Conservation (phyloP, 2,329 filamentous ascomycete genomes). For the Myriosclerotinia scirpicola region DNA sequence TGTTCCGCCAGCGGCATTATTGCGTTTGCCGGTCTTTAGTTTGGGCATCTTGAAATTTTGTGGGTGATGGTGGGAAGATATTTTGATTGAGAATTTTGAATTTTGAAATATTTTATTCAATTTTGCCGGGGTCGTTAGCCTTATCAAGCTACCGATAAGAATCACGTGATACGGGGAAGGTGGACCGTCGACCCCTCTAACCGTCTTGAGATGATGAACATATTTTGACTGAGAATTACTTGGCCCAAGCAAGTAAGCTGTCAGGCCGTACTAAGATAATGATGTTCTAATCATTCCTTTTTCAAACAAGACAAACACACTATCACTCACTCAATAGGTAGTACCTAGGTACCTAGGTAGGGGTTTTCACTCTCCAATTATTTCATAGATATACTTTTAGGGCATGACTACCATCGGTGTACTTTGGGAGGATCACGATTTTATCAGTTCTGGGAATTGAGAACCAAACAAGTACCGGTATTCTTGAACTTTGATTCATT, state of each 20-base stretch:
- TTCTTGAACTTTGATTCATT: background rate
- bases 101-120: slow-evolving; percentile 11
- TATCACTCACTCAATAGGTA: no score
- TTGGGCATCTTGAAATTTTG: slow-evolving; percentile 37
- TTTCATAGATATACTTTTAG: background rate
- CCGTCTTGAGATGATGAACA: no score
- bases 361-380: no score
- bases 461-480: background rate
- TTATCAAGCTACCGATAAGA: background rate
- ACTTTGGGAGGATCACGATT: background rate
- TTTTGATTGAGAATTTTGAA: slow-evolving; percentile 5
- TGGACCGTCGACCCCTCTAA: background rate
- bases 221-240: no score
- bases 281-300: no score
- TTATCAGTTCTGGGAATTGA: background rate
- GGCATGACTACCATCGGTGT: background rate
- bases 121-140: background rate
- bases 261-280: no score
- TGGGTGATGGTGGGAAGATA: slow-evolving; percentile 11
- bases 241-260: no score
- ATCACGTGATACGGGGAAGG: slow-evolving; percentile 7
- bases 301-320: no score
- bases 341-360: no score
- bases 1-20: slow-evolving; percentile 38
- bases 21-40: slow-evolving; percentile 40